These are phyloP conservation scores for Myrica gale DNA, from an alignment of 306 rosid genomes.

Conservation along the genomic window DNA sequence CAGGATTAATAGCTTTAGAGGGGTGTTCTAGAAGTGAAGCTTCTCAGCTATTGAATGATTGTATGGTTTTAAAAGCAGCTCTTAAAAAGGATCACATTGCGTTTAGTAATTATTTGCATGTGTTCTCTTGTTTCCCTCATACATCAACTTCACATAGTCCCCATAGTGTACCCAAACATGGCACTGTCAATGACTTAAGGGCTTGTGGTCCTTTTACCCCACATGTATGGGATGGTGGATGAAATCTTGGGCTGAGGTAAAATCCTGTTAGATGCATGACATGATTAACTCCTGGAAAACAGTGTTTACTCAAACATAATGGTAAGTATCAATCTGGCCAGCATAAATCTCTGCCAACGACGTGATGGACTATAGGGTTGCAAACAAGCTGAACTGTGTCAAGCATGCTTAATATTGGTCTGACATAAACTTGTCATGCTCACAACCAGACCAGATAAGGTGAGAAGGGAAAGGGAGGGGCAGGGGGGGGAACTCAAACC, in stretches of 20 bases:
- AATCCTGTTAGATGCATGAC: not conserved
- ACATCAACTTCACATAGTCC: not conserved
- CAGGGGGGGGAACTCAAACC: no score
- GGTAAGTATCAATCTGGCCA: not conserved
- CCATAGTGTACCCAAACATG: not conserved
- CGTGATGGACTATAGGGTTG: not conserved
- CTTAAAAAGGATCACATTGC: constrained; percentile 7
- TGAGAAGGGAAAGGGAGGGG: no score
- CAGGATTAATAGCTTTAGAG: constrained; percentile 47
- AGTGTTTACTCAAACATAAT: not conserved
- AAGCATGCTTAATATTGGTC: not conserved
- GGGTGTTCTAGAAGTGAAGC: constrained; percentile 66
- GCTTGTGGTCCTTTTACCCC: not conserved
- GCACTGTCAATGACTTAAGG: not conserved
- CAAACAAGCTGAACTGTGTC: not conserved
- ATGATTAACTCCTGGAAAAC: not conserved
- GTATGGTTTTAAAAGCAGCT: constrained; percentile 40
- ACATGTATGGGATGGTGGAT: not conserved
- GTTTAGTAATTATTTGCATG: constrained; percentile 15
- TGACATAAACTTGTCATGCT: not conserved
- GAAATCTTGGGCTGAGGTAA: not conserved
- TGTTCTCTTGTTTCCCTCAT: not conserved
- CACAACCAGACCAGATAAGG: not conserved
- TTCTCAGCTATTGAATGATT: constrained; percentile 53
- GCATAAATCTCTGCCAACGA: not conserved